A percentile compares a stretch with the other conserved stretches of the same genome.
phyloP scores from a whole-genome alignment of 352 stramenopile genomes.

The Peronospora tabacina region DNA sequence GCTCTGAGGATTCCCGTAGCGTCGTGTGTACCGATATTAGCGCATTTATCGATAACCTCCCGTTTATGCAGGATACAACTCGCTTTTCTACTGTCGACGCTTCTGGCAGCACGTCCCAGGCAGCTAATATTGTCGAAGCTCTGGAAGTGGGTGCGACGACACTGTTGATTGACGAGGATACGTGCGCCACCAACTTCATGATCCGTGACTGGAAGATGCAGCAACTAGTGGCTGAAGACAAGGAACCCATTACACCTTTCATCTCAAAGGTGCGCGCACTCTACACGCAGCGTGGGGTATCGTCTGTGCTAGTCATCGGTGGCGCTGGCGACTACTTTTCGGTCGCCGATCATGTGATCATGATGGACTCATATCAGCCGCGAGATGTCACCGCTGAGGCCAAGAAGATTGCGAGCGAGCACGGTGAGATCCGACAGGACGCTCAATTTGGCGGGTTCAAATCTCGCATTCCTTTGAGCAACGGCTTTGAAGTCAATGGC shows the following conservation, averaged over 20 bases:
- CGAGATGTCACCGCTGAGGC: conserved; percentile 88
- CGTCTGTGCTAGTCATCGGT: conserved; percentile 94
- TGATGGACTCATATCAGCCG: conserved; percentile 94
- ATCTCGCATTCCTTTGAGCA: conserved; percentile 41
- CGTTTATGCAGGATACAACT: conserved; percentile 89
- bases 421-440: conserved; percentile 49
- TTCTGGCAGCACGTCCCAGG: conserved; percentile 94
- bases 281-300: conserved; percentile 84
- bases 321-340: conserved; percentile 95
- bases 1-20: conserved; percentile 91
- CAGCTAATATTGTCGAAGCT: conserved; percentile 93
- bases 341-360: conserved; percentile 92
- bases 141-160: conserved; percentile 87
- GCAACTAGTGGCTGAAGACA: conserved; percentile 90
- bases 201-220: conserved; percentile 97
- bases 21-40: conserved; percentile 90
- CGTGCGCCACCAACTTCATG: conserved; percentile 98
- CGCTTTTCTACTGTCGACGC: conserved; percentile 90
- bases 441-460: conserved; percentile 42
- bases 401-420: conserved; percentile 84
- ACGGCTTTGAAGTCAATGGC: conserved; percentile 53
- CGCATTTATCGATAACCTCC: conserved; percentile 95
- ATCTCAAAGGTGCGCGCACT: conserved; percentile 92
- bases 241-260: conserved; percentile 97
- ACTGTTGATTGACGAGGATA: conserved; percentile 96